Evolutionary conservation across 768 basidiomycete species (phyloP), one percentile per base, ranked within the genome.

Genomic region (Crepidotus variabilis): DNA sequence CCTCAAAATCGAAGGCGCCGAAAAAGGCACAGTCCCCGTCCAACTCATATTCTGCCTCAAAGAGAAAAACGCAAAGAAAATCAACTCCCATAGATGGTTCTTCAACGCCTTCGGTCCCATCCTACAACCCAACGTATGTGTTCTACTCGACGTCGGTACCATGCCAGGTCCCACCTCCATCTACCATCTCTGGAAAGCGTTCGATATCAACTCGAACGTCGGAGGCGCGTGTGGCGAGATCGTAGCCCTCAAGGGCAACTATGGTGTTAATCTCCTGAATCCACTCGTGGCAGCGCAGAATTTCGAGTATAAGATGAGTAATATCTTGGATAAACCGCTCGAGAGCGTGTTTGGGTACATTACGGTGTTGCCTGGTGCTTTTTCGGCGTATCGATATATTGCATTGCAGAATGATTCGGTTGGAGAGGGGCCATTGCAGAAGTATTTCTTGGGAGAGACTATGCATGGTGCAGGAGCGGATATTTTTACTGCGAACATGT

Each of bases 151-250:
- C 62, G 94, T 96, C 3, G 80, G 80, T 0, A 82, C 80, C 14
- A 86, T 85, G 80, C 94, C 94, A 0, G 92, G 91, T 2, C 87
- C 92, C 8, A 93, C 88, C 52, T 85, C 84, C 9, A 92, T 96
- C 57, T 96, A 96, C 69, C 93, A 94, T 64, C 74, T 95, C 2
- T 95, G 94, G 93, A 95, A 95, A 71, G 90, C 92, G 6, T 96
- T 97, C 61, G 92, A 94, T 63, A 88, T 92, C 69, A 92, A 92
- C 67, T 90, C 88, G 18, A 91, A 91, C 64, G 91, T 94, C 14
- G 92, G 89, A 1, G 92, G 94, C 14, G 94, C 94, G 16, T 97
- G 94, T 65, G 94, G 94, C n/a, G 94, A 96, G 75, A 95, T 96
- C 56, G 91, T 95, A 10, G 90, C 91, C 11, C 77, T 93, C 56